These are phyloP conservation scores for Gracilaria gracilis DNA, from an alignment of 23 red algal genomes.

Conservation along the genomic window DNA sequence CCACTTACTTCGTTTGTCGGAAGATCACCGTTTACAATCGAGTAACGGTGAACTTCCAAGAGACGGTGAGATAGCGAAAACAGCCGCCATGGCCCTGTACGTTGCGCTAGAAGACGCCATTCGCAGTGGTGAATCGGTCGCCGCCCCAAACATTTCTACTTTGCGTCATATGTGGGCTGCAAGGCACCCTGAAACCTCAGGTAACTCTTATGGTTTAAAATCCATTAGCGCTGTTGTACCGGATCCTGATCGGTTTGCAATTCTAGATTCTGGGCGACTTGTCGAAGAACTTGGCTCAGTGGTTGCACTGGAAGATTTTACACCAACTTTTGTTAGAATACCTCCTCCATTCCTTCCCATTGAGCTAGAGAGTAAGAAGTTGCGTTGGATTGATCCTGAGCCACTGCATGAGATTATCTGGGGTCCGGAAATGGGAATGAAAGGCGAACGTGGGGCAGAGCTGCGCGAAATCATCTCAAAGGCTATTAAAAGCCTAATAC, in stretches of 20 bases:
- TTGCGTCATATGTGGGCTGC: conserved; percentile 48
- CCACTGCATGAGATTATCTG: too few species aligned
- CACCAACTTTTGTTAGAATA: conserved; percentile 76
- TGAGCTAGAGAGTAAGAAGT: conserved; percentile 48
- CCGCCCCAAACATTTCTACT: conserved; percentile 54
- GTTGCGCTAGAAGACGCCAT: conserved; percentile 58
- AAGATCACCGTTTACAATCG: conserved; percentile 32
- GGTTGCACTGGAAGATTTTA: conserved; percentile 63
- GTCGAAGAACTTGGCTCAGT: conserved; percentile 50
- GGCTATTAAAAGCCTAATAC: too few species aligned
- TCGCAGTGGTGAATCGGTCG: conserved; percentile 44
- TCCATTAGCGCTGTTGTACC: conserved; percentile 52
- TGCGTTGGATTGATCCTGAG: too few species aligned
- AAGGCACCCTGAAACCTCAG: conserved; percentile 37
- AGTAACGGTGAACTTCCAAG: conserved; percentile 9
- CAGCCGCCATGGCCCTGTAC: conserved; percentile 33
- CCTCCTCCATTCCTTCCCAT: conserved; percentile 85
- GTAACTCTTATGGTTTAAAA: conserved; percentile 3
- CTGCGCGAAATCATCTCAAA: too few species aligned
- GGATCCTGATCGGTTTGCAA: too few species aligned
- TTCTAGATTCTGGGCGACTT: conserved; percentile 24
- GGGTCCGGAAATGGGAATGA: too few species aligned
- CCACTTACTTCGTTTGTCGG: too few species aligned
- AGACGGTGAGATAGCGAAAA: conserved; percentile 48
- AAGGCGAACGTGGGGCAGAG: too few species aligned